A percentile compares a stretch with the other conserved stretches of the same genome.
Conservation (phyloP, 2,329 filamentous ascomycete genomes). For the Basipetospora chlamydospora region DNA sequence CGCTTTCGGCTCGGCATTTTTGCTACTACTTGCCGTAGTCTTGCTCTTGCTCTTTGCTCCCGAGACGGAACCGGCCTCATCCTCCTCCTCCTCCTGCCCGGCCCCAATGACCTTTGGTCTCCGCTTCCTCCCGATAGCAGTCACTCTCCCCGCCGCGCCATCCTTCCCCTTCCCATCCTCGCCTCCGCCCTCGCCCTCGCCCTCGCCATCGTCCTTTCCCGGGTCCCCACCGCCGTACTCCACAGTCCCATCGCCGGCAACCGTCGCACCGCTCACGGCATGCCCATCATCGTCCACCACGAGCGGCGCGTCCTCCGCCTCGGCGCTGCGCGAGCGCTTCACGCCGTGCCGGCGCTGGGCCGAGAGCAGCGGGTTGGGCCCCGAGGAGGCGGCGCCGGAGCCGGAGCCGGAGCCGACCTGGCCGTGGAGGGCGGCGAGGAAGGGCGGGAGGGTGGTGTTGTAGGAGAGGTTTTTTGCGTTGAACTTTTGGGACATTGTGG, state of each 20-base stretch:
- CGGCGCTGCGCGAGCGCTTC: slow-evolving; percentile 46
- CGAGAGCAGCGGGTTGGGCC: slow-evolving; percentile 37
- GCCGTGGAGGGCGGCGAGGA: slow-evolving; percentile 42
- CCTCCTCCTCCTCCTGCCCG: neutral
- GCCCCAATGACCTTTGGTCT: slow-evolving; percentile 33
- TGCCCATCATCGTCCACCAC: slow-evolving; percentile 62
- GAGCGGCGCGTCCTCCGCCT: slow-evolving; percentile 63
- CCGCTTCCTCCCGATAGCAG: slow-evolving; percentile 31
- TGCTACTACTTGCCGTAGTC: slow-evolving; percentile 5
- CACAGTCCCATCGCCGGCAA: slow-evolving; percentile 28
- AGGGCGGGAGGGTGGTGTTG: slow-evolving; percentile 42
- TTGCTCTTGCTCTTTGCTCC: slow-evolving; percentile 8
- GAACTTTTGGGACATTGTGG: slow-evolving; percentile 41
- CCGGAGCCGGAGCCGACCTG: too few relatives aligned
- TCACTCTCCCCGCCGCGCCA: slow-evolving; percentile 11
- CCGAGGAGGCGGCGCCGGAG: slow-evolving; percentile 29
- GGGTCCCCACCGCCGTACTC: neutral
- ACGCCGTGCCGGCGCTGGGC: slow-evolving; percentile 28
- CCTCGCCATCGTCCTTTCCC: too few relatives aligned
- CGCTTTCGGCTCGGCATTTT: slow-evolving; percentile 13
- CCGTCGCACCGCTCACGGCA: slow-evolving; percentile 36
- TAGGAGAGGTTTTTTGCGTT: slow-evolving; percentile 59
- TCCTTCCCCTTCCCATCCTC: slow-evolving; percentile 14
- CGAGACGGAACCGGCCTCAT: slow-evolving; percentile 16
- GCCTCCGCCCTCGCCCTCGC: slow-evolving; percentile 12